A percentile compares a stretch with the other conserved stretches of the same genome.
phyloP scores from a whole-genome alignment of 768 basidiomycete species.

The Leccinum incarnatum region DNA sequence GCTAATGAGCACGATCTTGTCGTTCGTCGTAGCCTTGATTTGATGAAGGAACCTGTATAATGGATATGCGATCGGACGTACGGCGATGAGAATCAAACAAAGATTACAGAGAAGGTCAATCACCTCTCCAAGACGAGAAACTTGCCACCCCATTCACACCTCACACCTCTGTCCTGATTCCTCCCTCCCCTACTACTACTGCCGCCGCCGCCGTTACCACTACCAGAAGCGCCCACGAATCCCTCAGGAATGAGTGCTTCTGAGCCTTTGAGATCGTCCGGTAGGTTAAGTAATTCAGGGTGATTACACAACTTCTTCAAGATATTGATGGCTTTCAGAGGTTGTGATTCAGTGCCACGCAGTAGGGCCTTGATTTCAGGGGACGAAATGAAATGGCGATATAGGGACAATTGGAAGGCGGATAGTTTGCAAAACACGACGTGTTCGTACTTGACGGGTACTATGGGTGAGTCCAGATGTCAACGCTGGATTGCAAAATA shows the following conservation, averaged over 20 bases:
- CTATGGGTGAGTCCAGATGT: constrained; percentile 40
- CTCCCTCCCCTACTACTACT: constrained; percentile 41
- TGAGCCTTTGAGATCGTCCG: constrained; percentile 78
- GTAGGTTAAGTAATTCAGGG: constrained; percentile 84
- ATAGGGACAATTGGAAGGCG: constrained; percentile 78
- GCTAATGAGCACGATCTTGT: constrained; percentile 96
- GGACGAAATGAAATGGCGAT: constrained; percentile 87
- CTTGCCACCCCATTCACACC: constrained; percentile 87
- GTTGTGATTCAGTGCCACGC: constrained; percentile 84
- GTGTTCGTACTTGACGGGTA: constrained; percentile 98
- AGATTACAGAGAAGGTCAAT: constrained; percentile 6
- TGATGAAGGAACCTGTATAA: constrained; percentile 74
- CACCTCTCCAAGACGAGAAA: constrained; percentile 92
- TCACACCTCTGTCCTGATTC: constrained; percentile 45
- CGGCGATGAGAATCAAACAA: neutral
- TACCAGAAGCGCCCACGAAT: constrained; percentile 53
- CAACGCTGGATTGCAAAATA: constrained; percentile 1
- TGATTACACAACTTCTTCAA: constrained; percentile 96
- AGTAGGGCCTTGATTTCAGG: constrained; percentile 90
- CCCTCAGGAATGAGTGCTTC: constrained; percentile 80
- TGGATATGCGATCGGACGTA: neutral
- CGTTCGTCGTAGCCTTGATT: constrained; percentile 75
- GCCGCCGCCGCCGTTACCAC: neutral
- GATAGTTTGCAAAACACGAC: constrained; percentile 91
- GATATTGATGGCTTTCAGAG: constrained; percentile 94